Conservation (phyloP, 2,329 filamentous ascomycete species). For the Pseudogymnoascus sp. region DNA sequence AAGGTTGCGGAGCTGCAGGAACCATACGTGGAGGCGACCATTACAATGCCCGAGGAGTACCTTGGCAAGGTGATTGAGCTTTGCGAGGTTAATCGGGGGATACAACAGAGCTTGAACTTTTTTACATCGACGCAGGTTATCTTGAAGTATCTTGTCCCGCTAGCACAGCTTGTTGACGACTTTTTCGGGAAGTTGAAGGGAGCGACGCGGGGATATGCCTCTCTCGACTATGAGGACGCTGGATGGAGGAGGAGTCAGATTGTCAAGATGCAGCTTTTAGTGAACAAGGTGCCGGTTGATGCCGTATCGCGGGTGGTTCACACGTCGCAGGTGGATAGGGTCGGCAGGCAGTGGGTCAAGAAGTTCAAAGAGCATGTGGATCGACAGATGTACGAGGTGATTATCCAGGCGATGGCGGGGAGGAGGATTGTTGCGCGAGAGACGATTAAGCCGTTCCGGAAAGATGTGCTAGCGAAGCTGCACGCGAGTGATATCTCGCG, state of each 20-base stretch:
- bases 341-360: slow-evolving; percentile 82
- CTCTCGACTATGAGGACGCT: slow-evolving; percentile 92
- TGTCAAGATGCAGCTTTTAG: slow-evolving; percentile 83
- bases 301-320: slow-evolving; percentile 91
- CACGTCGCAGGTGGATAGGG: slow-evolving; percentile 67
- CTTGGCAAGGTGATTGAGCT: slow-evolving; percentile 91
- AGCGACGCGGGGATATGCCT: slow-evolving; percentile 89
- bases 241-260: slow-evolving; percentile 77
- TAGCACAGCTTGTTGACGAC: slow-evolving; percentile 89
- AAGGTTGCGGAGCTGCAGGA: slow-evolving; percentile 59
- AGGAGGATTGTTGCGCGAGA: slow-evolving; percentile 81
- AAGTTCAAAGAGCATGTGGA: slow-evolving; percentile 98
- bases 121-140: slow-evolving; percentile 92
- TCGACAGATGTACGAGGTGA: slow-evolving; percentile 91
- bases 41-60: slow-evolving; percentile 91
- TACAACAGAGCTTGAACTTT: slow-evolving; percentile 82
- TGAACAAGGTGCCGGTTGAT: slow-evolving; percentile 90
- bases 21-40: slow-evolving; percentile 72
- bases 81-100: slow-evolving; percentile 82
- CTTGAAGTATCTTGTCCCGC: slow-evolving; percentile 81
- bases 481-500: slow-evolving; percentile 84
- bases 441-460: slow-evolving; percentile 92
- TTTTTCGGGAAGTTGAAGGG: slow-evolving; percentile 96
- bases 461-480: slow-evolving; percentile 88
- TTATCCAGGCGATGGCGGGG: slow-evolving; percentile 87